These are phyloP conservation scores for Canariomyces notabilis DNA, from an alignment of 2,329 filamentous ascomycete genomes.

Conservation along the genomic window DNA sequence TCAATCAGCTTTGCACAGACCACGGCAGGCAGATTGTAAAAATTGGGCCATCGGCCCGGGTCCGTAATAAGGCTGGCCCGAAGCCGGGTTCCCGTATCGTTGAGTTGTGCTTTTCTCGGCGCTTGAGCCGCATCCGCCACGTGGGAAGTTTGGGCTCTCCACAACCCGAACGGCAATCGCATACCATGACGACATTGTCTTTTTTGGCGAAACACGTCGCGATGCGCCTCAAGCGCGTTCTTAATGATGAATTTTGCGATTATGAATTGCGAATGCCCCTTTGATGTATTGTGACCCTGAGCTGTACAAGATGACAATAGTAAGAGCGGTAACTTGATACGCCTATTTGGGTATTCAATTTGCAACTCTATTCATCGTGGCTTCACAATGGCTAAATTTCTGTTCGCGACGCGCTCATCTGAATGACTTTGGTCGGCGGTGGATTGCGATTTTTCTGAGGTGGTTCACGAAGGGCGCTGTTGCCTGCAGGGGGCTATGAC, in stretches of 20 bases:
- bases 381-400: constrained; percentile 14
- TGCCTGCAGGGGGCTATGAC: constrained; percentile 21
- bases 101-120: constrained; percentile 2
- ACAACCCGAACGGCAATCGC: constrained; percentile 7
- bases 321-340: not conserved
- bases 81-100: constrained; percentile 8
- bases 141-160: constrained; percentile 17
- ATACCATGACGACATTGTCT: constrained; percentile 22
- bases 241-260: constrained; percentile 5
- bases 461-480: constrained; percentile 21
- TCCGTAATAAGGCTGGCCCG: constrained; percentile 17
- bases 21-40: constrained; percentile 6
- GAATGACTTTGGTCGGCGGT: constrained; percentile 2
- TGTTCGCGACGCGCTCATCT: constrained; percentile 13
- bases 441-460: constrained; percentile 20
- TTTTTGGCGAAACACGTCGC: constrained; percentile 14
- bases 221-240: constrained; percentile 20
- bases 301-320: constrained; percentile 1
- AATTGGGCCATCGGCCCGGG: constrained; percentile 1
- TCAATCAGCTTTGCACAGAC: constrained; percentile 11
- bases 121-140: constrained; percentile 22
- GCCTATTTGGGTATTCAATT: not conserved
- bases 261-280: not conserved
- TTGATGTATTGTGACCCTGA: not conserved
- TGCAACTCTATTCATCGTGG: constrained; percentile 3